Base-by-base conservation (phyloP, 176 grass and related monocot species). In the Bolboschoenus planiculmis region DNA sequence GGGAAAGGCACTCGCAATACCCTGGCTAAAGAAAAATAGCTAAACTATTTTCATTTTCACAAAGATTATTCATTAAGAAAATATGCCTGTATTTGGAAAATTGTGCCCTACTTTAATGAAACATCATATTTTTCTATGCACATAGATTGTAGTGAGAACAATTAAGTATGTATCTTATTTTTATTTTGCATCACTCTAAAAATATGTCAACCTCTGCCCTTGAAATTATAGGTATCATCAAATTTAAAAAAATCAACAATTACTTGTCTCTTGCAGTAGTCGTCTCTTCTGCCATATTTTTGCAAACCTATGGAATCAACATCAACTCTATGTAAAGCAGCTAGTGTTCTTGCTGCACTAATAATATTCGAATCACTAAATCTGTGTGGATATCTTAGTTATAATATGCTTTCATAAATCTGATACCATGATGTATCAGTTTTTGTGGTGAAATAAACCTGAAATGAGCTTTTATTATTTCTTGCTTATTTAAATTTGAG, bases 201-300 rank as follows among this genome's bases (percentile, higher is more conserved):
- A 47, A 27, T 26, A 47, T 27, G 46, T 26, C 39, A 74, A 47
- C 68, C 37, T 74, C n/a, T 27, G 11, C 23, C 23, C 40, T 14
- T 4, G 40, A 26, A 7, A 44, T 40, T 37, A 68, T 9, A 54
- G 14, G 16, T 55, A 57, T 79, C n/a, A n/a, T n/a, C n/a, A 33
- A 35, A 30, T 78, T 16, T 34, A 56, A 67, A 53, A 10, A 83
- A n/a, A n/a, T n/a, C n/a, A n/a, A n/a, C n/a, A n/a, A 68, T 14
- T 82, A 98, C 92, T 88, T 99, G 92, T 95, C 92, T 91, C 87
- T 89, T 99, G 85, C 96, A 99, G 66, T 99, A 99, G 58, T 99
- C 93, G 29, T 99, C 96, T 86, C 92, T 84, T 86, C 80, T 92
- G 30, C 96, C 91, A 65, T 87, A 93, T 67, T 95, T 99, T 35